Evolutionary conservation across 164 flowering plant species (phyloP).

Genomic region (Chloranthus sessilifolius): DNA sequence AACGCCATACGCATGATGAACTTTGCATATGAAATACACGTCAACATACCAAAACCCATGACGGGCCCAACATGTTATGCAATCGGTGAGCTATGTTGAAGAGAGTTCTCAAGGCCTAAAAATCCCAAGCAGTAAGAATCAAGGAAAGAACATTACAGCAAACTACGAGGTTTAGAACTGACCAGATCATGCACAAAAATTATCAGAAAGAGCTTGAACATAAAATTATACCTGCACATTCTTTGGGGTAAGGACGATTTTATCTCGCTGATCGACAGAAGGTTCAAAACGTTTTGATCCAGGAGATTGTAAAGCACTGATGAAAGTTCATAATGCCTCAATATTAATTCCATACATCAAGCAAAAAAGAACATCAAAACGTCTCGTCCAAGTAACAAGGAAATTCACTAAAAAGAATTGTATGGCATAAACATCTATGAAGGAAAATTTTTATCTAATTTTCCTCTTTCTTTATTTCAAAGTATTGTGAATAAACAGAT

Average conservation of each 20-base stretch:
- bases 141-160: not conserved
- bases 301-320: conserved; percentile 61
- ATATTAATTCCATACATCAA: not conserved
- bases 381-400: too few relatives aligned
- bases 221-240: conserved; percentile 81
- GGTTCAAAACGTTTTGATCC: conserved; percentile 67
- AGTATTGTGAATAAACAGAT: too few relatives aligned
- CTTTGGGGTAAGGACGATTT: conserved; percentile 78
- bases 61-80: conserved; percentile 87
- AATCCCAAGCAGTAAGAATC: conserved; percentile 12
- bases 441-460: too few relatives aligned
- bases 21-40: not conserved
- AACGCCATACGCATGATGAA: not conserved
- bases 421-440: too few relatives aligned
- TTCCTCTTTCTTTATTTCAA: too few relatives aligned
- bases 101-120: conserved; percentile 93
- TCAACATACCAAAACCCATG: conserved; percentile 88
- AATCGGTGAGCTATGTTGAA: conserved; percentile 93
- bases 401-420: too few relatives aligned
- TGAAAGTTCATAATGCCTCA: too few relatives aligned
- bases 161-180: too few relatives aligned
- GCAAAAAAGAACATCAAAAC: not conserved
- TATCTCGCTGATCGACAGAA: conserved; percentile 63
- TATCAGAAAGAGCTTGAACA: not conserved
- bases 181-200: conserved; percentile 3